phyloP scores from a whole-genome alignment of 225 moss, liverwort and hornwort genomes.

The Thuidium tamariscinum region DNA sequence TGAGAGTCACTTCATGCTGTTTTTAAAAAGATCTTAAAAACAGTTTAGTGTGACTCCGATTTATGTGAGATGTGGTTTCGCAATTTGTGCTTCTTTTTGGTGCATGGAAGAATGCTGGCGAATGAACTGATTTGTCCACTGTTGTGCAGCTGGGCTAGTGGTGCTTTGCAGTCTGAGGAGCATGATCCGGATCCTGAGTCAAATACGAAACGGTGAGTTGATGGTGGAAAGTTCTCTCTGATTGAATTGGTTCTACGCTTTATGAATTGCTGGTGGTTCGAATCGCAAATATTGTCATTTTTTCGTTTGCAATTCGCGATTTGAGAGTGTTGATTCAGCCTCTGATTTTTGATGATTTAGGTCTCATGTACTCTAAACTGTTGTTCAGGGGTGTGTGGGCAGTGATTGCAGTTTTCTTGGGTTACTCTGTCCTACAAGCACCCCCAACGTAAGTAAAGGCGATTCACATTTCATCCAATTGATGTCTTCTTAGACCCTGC shows the following conservation, averaged over 20 bases:
- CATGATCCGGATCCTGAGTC: background rate
- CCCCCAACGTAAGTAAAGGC: slow-evolving; percentile 67
- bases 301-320: background rate
- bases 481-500: background rate
- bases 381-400: slow-evolving; percentile 86
- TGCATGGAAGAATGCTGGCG: background rate
- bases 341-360: background rate
- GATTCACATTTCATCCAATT: background rate
- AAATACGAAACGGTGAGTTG: slow-evolving; percentile 23
- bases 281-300: background rate
- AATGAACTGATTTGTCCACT: background rate
- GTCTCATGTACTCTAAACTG: slow-evolving; percentile 11
- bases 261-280: background rate
- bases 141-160: slow-evolving; percentile 29
- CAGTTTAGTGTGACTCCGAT: background rate
- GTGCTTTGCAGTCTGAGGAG: slow-evolving; percentile 13
- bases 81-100: background rate
- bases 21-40: background rate
- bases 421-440: slow-evolving; percentile 40
- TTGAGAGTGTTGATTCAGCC: background rate
- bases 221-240: background rate
- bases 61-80: background rate
- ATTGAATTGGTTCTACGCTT: background rate
- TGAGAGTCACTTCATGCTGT: background rate
- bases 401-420: slow-evolving; percentile 78